These are phyloP conservation scores for Phytopythium montanum DNA, from an alignment of 352 stramenopile genomes.

Conservation along the genomic window DNA sequence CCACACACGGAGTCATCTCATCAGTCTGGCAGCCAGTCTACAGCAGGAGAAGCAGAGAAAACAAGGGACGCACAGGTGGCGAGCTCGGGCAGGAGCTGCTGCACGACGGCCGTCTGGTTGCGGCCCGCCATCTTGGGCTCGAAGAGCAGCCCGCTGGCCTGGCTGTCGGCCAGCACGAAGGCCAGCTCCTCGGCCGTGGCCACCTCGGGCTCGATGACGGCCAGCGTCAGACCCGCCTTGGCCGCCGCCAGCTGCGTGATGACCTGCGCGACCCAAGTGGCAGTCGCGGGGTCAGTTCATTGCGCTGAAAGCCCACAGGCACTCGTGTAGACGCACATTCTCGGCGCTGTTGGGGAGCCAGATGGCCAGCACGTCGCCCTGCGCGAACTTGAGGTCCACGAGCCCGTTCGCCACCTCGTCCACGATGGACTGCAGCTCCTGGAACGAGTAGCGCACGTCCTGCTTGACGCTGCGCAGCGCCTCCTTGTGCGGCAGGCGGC, in stretches of 20 bases:
- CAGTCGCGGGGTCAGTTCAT: neutral
- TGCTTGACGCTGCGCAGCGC: slow-evolving; percentile 80
- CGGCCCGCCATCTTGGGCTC: slow-evolving; percentile 76
- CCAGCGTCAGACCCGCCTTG: slow-evolving; percentile 78
- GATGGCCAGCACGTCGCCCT: slow-evolving; percentile 72
- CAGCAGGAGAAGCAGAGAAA: neutral
- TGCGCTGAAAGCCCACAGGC: too few species aligned
- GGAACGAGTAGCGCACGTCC: slow-evolving; percentile 84
- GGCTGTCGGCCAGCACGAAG: slow-evolving; percentile 78
- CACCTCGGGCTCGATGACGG: slow-evolving; percentile 75
- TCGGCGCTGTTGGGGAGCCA: slow-evolving; percentile 86
- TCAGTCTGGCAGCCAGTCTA: neutral
- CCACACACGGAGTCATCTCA: neutral
- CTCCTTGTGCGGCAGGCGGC: slow-evolving; percentile 82
- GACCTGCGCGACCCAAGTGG: slow-evolving; percentile 18
- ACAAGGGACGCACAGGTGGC: slow-evolving; percentile 45
- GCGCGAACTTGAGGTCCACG: slow-evolving; percentile 63
- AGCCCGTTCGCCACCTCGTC: slow-evolving; percentile 80
- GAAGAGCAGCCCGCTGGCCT: slow-evolving; percentile 77
- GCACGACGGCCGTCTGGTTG: slow-evolving; percentile 73
- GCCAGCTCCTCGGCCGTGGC: slow-evolving; percentile 70
- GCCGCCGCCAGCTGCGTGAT: slow-evolving; percentile 82
- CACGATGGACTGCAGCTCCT: slow-evolving; percentile 72
- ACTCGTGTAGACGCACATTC: slow-evolving; percentile 59
- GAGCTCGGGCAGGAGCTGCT: slow-evolving; percentile 72